A percentile compares a stretch with the other conserved stretches of the same genome.
phyloP scores from a whole-genome alignment of 2,329 filamentous ascomycete species.

The Colletotrichum sp. region DNA sequence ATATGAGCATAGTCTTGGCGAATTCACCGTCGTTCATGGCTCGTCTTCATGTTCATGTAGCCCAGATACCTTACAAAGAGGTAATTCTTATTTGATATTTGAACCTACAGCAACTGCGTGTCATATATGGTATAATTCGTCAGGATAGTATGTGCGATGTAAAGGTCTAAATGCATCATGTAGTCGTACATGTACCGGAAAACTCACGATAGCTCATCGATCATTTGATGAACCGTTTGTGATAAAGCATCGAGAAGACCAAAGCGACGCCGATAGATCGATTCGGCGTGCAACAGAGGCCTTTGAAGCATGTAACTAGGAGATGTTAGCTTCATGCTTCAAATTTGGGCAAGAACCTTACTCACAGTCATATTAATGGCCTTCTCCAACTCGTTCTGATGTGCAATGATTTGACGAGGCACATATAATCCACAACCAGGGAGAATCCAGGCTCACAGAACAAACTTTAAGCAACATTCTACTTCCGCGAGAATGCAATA shows the following conservation, averaged over 20 bases:
- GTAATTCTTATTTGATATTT: too few species aligned
- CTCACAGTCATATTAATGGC: not conserved
- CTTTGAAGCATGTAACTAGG: not conserved
- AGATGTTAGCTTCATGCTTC: not conserved
- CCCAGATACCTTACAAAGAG: too few species aligned
- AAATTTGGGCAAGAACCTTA: not conserved
- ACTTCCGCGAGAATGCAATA: not conserved
- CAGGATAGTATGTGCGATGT: not conserved
- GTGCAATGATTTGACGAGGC: not conserved
- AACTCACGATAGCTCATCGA: not conserved
- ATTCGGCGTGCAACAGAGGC: not conserved
- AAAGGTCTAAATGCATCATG: not conserved
- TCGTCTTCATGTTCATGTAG: not conserved
- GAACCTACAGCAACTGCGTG: not conserved
- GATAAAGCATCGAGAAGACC: not conserved
- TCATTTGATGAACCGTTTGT: not conserved
- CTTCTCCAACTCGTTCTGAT: not conserved
- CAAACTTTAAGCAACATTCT: not conserved
- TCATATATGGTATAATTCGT: not conserved
- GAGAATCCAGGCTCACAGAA: not conserved
- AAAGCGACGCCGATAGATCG: not conserved
- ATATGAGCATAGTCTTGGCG: not conserved
- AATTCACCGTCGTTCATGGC: not conserved
- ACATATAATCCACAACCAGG: not conserved
- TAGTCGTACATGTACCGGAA: not conserved